Base-by-base conservation (phyloP, 495 filamentous ascomycete genomes). In the Lasiosphaeria miniovina region DNA sequence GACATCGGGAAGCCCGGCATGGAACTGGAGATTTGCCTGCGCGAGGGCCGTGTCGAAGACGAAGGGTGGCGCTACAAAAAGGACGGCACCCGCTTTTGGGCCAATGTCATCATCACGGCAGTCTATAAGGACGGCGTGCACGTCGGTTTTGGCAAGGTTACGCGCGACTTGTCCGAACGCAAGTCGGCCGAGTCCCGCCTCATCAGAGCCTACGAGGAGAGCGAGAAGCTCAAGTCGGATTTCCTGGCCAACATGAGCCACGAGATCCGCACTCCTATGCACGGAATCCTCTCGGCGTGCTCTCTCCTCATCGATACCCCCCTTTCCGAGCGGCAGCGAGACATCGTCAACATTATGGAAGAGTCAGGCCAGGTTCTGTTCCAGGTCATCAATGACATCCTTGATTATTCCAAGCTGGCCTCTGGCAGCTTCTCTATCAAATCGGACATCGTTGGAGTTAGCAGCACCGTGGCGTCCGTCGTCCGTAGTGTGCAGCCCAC, bases 11-110 rank as follows among this genome's bases (percentile, higher is more conserved):
- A 88, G 62, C 84, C 85, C 1, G 76, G 68, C 33, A 77, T 72
- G 54, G 84, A 85, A 59, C 73, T 88, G 3, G 75, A 78, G 17
- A 74, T 83, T 4, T 85, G 83, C 67, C 52, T 88, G 58, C 79
- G 77, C 38, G 82, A 87, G 12, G 84, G 84, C 36, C 76, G 80
- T 7, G 80, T 85, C 14, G 83, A 87, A 64, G 85, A 87, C 58
- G 85, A 88, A 61, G 83, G 83, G 4, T 88, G 85, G 85, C 81
- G 85, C 10, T 86, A 86, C 63, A 78, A 78, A 8, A 82, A 83
- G 62, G 84, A 88, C 65, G 84, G 84, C 3, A 75, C 67, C 6
- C 78, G 81, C 14, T 88, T 88, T 66, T 88, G 85, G 85, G 85
- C 85, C 38, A 87, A 86, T 60, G 85, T 88, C 32, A 75, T 82